Base-by-base conservation (phyloP, 2,329 filamentous ascomycete species). In the Fusarium pilosicola region DNA sequence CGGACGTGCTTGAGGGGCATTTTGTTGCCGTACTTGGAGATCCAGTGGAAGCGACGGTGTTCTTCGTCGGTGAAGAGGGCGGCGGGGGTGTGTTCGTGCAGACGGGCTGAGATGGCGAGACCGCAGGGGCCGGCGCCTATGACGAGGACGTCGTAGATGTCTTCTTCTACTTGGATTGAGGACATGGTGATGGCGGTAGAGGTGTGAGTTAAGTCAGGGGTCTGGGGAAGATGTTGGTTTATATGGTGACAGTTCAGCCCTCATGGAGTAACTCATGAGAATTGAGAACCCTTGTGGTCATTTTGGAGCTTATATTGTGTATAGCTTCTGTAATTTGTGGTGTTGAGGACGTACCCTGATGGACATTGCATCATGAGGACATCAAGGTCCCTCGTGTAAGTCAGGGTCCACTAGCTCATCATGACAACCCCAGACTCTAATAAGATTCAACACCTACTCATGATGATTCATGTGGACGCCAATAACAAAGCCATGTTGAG, bases 41-140 rank as follows among this genome's bases (percentile, higher is more conserved):
- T 91, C 91, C 93, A 95, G 80, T 93, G 90, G 79, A 93, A 96
- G n/a, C 93, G 87, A 46, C 92, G 90, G 77, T 96, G 93, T 78
- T 96, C 94, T 74, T 94, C 92, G 78, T 96, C 93, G 0, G 93
- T 95, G 82, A 96, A 96, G 59, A 95, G 89, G 4, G 93, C 93
- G 0, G 92, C 93, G 0, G 93, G 93, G 0, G 92, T 93, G 62
- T 88, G 86, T 81, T 96, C 93, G 46, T 88, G 87, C 3, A 96
- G 86, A 8, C 93, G 88, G 3, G 93, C 90, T 14, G 94, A 92
- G 11, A 93, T 89, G 10, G 92, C 92, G 7, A 96, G 89, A 9
- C 93, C 93, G 73, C 90, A 93, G 8, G 93, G 93, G 0, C 94
- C 93, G 12, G 90, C 92, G 14, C 93, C 93, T 45, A 95, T 83